Evolutionary conservation across 108 stramenopile genomes (phyloP).

Genomic region (Epithemia pelagica): DNA sequence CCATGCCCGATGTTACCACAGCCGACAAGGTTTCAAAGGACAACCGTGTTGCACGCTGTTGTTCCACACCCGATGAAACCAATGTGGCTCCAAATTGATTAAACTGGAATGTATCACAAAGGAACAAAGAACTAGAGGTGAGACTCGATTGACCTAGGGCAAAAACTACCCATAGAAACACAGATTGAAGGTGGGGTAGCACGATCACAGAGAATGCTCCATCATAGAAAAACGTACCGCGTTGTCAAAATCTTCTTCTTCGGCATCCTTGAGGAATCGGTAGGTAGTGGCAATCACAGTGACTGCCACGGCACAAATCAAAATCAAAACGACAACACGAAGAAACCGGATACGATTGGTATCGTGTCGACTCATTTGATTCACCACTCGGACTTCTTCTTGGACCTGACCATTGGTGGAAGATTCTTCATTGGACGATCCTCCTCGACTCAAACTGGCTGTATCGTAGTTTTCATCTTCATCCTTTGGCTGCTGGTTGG

Average conservation of each 20-base stretch:
- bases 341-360: neutral
- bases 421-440: neutral
- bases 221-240: no score
- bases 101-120: neutral
- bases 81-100: neutral
- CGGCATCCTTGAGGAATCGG: neutral
- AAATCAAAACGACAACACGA: neutral
- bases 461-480: no score
- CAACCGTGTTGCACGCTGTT: neutral
- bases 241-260: neutral
- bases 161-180: neutral
- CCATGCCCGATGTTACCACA: neutral
- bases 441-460: neutral
- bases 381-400: neutral
- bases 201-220: no score
- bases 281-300: neutral
- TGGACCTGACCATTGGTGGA: neutral
- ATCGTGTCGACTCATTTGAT: neutral
- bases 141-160: no score
- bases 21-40: neutral
- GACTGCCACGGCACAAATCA: neutral
- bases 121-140: no score
- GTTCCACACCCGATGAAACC: neutral
- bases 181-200: no score
- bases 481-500: no score